Conservation (phyloP, 75 land plant species). For the Sequoiadendron giganteum region DNA sequence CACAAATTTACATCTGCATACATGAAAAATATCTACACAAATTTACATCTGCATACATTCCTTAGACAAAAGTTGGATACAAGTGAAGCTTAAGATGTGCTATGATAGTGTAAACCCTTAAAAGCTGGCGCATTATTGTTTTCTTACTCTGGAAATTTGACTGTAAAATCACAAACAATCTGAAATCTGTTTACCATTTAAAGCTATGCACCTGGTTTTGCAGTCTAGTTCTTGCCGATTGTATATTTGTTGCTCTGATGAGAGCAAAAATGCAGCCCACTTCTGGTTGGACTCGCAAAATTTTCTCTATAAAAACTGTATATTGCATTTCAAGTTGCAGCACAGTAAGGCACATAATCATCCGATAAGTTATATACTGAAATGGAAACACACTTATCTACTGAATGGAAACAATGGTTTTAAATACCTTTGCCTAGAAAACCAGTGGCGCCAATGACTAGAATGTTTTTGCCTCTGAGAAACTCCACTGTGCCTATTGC, state of each 20-base stretch:
- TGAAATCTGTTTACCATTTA: no score
- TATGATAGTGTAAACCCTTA: no score
- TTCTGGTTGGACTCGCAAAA: slow-evolving; percentile 36
- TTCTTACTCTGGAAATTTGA: no score
- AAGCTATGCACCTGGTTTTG: slow-evolving; percentile 7
- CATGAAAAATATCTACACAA: neutral
- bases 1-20: no score
- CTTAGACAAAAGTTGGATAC: neutral
- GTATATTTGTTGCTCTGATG: slow-evolving; percentile 25
- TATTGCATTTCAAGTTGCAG: neutral
- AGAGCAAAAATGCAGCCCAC: slow-evolving; percentile 28
- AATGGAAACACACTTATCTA: no score
- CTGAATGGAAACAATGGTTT: neutral
- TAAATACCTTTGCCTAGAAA: slow-evolving; percentile 47
- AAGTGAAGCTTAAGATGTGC: neutral
- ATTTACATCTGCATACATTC: no score
- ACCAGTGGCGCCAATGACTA: slow-evolving; percentile 47
- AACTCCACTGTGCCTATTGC: slow-evolving; percentile 13
- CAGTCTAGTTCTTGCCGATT: slow-evolving; percentile 21
- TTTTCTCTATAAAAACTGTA: slow-evolving; percentile 19
- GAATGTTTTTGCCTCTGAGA: slow-evolving; percentile 32
- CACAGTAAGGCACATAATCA: neutral
- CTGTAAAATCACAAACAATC: no score
- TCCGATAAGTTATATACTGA: neutral
- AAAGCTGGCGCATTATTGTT: no score